Percentiles rank a stretch among this genome's conserved stretches.
Conservation (phyloP, 768 basidiomycete genomes). For the Leccinum subgranulosum region DNA sequence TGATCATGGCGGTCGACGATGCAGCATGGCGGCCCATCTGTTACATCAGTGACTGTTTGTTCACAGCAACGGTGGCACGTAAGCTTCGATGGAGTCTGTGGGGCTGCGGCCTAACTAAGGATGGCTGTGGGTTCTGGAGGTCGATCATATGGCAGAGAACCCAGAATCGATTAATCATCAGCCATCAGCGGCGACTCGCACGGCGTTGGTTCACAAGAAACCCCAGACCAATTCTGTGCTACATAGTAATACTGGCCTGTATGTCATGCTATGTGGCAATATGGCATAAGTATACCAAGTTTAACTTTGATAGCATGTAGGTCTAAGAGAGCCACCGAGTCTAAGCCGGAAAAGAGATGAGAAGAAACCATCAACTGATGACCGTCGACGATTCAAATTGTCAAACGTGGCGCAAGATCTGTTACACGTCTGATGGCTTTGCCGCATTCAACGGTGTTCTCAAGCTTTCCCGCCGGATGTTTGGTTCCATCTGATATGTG, state of each 20-base stretch:
- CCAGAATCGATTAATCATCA: too few relatives aligned
- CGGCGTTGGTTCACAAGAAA: background rate
- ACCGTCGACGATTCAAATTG: background rate
- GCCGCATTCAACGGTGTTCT: background rate
- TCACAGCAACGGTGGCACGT: background rate
- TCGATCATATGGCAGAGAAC: background rate
- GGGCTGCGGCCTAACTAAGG: too few relatives aligned
- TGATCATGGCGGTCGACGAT: background rate
- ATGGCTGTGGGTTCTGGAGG: background rate
- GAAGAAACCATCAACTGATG: background rate
- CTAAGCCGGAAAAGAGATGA: background rate
- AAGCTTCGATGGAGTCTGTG: too few relatives aligned
- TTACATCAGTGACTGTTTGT: background rate
- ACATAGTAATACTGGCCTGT: too few relatives aligned
- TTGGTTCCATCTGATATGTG: background rate
- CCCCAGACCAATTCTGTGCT: background rate
- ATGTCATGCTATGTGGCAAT: background rate
- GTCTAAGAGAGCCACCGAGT: background rate
- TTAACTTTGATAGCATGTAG: too few relatives aligned
- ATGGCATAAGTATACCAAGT: background rate
- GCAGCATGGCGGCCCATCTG: background rate
- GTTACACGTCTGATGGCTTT: slow-evolving; percentile 5
- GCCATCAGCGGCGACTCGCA: too few relatives aligned
- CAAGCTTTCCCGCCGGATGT: slow-evolving; percentile 2
- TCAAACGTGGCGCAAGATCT: background rate